phyloP scores from a whole-genome alignment of 2,329 filamentous ascomycete genomes.

The Elsinoe fawcettii region DNA sequence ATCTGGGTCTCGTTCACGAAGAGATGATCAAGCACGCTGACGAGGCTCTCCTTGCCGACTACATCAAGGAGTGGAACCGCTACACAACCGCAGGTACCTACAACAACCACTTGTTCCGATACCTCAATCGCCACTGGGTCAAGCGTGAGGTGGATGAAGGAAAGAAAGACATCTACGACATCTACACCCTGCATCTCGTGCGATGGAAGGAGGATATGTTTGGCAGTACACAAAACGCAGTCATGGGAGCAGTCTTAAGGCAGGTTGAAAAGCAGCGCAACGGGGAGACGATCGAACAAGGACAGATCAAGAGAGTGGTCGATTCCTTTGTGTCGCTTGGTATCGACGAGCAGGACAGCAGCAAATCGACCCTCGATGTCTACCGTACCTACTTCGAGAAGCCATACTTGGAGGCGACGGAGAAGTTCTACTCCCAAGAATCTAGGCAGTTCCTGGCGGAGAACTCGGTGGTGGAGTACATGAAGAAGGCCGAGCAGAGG shows the following conservation, averaged over 20 bases:
- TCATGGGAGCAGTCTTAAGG: conserved; percentile 92
- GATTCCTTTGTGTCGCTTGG: conserved; percentile 92
- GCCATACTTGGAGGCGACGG: conserved; percentile 81
- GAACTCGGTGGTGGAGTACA: conserved; percentile 97
- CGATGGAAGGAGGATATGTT: conserved; percentile 94
- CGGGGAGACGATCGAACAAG: conserved; percentile 94
- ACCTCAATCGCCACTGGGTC: conserved; percentile 97
- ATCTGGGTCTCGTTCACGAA: conserved; percentile 63
- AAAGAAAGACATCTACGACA: conserved; percentile 96
- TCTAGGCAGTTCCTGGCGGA: conserved; percentile 91
- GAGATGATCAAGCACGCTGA: conserved; percentile 75
- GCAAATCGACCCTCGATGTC: conserved; percentile 90
- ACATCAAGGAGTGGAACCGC: conserved; percentile 92
- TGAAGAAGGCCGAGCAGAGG: conserved; percentile 95
- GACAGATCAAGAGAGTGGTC: conserved; percentile 93
- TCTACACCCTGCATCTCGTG: conserved; percentile 92
- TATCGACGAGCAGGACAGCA: conserved; percentile 83
- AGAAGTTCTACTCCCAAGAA: conserved; percentile 79
- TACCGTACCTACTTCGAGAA: conserved; percentile 89
- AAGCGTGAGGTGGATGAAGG: conserved; percentile 98
- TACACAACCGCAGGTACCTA: conserved; percentile 96
- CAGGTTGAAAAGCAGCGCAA: conserved; percentile 95
- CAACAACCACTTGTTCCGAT: conserved; percentile 93
- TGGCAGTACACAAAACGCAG: conserved; percentile 69
- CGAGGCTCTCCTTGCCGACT: conserved; percentile 82